Evolutionary conservation across 768 basidiomycete genomes (phyloP).

Genomic region (Mycena venus): DNA sequence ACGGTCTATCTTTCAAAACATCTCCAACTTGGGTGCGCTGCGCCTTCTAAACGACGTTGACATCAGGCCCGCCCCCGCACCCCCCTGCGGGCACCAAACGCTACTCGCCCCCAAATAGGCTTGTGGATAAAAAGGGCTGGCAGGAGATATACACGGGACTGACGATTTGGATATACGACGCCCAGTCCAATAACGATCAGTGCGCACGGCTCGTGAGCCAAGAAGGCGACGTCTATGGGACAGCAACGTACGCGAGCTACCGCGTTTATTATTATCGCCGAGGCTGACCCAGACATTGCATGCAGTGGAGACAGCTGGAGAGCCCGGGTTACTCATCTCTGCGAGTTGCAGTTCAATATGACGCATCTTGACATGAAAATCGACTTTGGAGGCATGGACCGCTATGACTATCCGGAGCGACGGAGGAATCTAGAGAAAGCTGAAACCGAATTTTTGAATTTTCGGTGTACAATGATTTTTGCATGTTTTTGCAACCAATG

Average conservation of each 20-base stretch:
- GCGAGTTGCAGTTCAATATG: slow-evolving; percentile 80
- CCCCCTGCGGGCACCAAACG: slow-evolving; percentile 60
- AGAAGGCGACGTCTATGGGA: slow-evolving; percentile 75
- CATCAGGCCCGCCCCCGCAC: slow-evolving; percentile 66
- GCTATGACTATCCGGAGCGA: slow-evolving; percentile 78
- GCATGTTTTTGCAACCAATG: no score
- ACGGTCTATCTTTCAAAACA: slow-evolving; percentile 55
- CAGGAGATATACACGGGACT: slow-evolving; percentile 82
- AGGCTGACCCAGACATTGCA: neutral
- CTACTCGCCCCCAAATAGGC: slow-evolving; percentile 64
- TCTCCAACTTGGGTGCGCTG: slow-evolving; percentile 76
- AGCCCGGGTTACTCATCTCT: slow-evolving; percentile 75
- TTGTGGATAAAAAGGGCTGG: slow-evolving; percentile 74
- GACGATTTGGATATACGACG: slow-evolving; percentile 83
- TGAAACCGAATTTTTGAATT: neutral
- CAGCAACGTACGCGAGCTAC: slow-evolving; percentile 76
- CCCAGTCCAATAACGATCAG: slow-evolving; percentile 72
- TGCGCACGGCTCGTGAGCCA: slow-evolving; percentile 77
- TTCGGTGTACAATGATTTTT: no score
- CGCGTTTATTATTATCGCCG: neutral
- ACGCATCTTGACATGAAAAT: slow-evolving; percentile 72
- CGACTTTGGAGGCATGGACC: slow-evolving; percentile 82
- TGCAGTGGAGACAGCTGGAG: slow-evolving; percentile 87
- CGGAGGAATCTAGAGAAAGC: slow-evolving; percentile 75
- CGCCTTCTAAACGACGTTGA: slow-evolving; percentile 82